Evolutionary conservation across 108 stramenopile species (phyloP), one percentile per base, ranked within the genome.

Genomic region (Skeletonema costatum): DNA sequence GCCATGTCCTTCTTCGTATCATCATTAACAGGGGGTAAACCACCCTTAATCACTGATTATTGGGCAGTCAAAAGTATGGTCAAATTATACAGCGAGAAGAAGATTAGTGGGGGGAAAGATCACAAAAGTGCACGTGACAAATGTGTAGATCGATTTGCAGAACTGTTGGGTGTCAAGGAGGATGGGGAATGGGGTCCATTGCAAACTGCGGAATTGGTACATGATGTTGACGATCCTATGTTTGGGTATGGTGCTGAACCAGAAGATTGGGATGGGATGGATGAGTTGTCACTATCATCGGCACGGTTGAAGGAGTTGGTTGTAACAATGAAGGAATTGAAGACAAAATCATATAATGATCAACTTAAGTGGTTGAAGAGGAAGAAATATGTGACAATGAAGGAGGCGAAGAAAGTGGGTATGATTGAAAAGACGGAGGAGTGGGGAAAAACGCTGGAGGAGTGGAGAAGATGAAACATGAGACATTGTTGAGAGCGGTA

Each of bases 1-100:
- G 92, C 92, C 62, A 89, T 96, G 90, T 87, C 79, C 39, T 90
- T 92, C 69, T 80, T 89, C 53, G 83, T 96, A 29, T 92, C 92
- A 6, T 82, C 89, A 0, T 62, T 84, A 25, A 93, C 92, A 16
- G 66, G 80, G 32, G 94, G 92, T 2, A 77, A 80, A 48, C 88
- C 89, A 5, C 91, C 94, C 1, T 74, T 93, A 17, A 64, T 96
- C 39, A 90, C 92, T 13, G 92, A 96, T 60, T 82, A 81, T 39
- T 96, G 94, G 94, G 88, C 92, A 10, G 83, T 87, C 29, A 82
- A 85, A 32, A 75, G 64, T 50, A 78, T 88, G 78, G 70, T 91
- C 13, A 90, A 96, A 48, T 50, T 96, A 53, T 80, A 91, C 61
- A 81, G 86, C 11, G 64, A 75, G 50, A 48, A 62, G 10, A 71